These are phyloP conservation scores for Saposhnikovia divaricata DNA, from an alignment of 129 eudicot genomes.

Conservation along the genomic window DNA sequence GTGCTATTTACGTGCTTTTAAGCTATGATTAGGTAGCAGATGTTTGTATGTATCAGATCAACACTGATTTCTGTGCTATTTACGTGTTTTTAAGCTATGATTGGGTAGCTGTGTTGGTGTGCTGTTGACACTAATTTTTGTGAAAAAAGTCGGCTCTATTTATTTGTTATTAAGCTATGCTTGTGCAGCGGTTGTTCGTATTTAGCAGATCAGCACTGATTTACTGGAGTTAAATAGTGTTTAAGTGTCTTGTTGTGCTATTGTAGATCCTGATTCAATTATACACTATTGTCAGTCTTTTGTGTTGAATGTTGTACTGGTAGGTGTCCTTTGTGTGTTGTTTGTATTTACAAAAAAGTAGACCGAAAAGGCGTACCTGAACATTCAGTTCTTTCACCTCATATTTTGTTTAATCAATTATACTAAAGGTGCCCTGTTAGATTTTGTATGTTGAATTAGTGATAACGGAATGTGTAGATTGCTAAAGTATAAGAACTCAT, in stretches of 20 bases:
- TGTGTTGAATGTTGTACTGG: not conserved
- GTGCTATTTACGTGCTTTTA: too few species aligned
- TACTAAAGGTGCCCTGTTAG: too few species aligned
- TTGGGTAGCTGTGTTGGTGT: not conserved
- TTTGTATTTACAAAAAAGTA: not conserved
- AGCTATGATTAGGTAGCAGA: not conserved
- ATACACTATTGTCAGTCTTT: not conserved
- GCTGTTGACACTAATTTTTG: not conserved
- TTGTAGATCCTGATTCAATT: not conserved
- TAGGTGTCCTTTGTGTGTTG: not conserved
- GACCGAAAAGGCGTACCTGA: not conserved
- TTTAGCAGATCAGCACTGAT: not conserved
- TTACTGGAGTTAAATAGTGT: not conserved
- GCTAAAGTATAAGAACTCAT: not conserved
- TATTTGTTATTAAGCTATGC: not conserved
- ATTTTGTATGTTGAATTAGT: not conserved
- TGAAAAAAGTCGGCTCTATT: not conserved
- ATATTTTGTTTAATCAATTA: not conserved
- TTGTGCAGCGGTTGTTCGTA: not conserved
- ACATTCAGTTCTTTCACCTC: not conserved
- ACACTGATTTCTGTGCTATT: not conserved
- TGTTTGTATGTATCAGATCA: not conserved
- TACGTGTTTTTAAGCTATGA: too few species aligned
- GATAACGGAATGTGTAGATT: not conserved
- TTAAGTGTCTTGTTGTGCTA: not conserved